phyloP scores from a whole-genome alignment of 202 grass and related monocot species.

The Brachypodium distachyon region DNA sequence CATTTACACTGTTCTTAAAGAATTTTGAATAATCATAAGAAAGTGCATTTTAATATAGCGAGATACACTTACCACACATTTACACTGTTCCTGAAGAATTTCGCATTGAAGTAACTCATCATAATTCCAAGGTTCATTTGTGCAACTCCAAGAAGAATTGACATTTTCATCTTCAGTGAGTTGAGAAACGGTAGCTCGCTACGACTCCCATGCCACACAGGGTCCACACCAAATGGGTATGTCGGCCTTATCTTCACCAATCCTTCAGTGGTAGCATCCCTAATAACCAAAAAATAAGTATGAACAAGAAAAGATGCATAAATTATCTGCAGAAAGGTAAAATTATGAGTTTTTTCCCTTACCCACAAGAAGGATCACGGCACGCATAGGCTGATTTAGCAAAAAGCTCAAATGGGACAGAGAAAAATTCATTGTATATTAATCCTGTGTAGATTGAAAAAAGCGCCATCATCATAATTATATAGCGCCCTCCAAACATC shows the following conservation, averaged over 20 bases:
- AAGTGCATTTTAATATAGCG: not conserved
- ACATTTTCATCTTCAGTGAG: slow-evolving; percentile 99
- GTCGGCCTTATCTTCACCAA: slow-evolving; percentile 56
- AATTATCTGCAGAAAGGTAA: not conserved
- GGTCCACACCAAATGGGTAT: slow-evolving; percentile 94
- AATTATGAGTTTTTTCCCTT: slow-evolving; percentile 7
- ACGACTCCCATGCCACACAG: slow-evolving; percentile 74
- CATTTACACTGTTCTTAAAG: too few species aligned
- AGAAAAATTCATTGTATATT: slow-evolving; percentile 99
- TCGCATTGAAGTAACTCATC: slow-evolving; percentile 94
- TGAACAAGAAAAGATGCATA: slow-evolving; percentile 8
- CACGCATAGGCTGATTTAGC: slow-evolving; percentile 90
- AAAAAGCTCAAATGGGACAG: slow-evolving; percentile 90
- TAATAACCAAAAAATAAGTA: slow-evolving; percentile 19
- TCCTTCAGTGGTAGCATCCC: slow-evolving; percentile 64
- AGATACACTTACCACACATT: slow-evolving; percentile 69
- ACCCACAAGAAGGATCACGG: slow-evolving; percentile 80
- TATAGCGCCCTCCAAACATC: slow-evolving; percentile 97
- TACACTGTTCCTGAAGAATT: slow-evolving; percentile 60
- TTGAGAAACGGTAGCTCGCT: slow-evolving; percentile 89
- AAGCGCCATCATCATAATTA: slow-evolving; percentile 90
- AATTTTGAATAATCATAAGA: slow-evolving; percentile 4
- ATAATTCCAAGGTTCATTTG: slow-evolving; percentile 97
- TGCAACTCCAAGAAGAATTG: slow-evolving; percentile 86
- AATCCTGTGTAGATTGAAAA: slow-evolving; percentile 99